Conservation (phyloP, 1,284 basidiomycete genomes). For the Tremellales sp. region DNA sequence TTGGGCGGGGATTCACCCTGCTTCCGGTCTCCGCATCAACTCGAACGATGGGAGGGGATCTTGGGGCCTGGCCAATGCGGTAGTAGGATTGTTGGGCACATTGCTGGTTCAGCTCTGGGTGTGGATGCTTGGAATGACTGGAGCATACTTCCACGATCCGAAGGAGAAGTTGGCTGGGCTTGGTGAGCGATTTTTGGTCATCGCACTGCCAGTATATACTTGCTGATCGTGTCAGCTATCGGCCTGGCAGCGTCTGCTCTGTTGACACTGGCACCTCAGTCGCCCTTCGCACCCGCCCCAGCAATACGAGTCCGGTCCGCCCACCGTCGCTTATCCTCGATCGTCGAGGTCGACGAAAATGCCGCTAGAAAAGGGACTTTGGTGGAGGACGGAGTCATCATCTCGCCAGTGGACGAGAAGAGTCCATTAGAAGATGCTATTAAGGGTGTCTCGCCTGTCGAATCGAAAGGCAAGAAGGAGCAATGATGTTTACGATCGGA, state of each 20-base stretch:
- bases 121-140: conserved; percentile 72
- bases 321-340: background rate
- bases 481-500: background rate
- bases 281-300: background rate
- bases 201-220: background rate
- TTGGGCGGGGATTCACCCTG: conserved; percentile 3
- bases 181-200: conserved; percentile 51
- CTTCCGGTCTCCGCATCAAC: background rate
- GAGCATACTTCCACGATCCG: conserved; percentile 85
- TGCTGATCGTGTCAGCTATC: conserved; percentile 14
- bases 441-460: background rate
- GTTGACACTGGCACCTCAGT: conserved; percentile 11
- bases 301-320: background rate
- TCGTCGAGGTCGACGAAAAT: conserved; percentile 20
- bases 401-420: background rate
- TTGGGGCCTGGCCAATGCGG: background rate
- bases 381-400: conserved; percentile 20
- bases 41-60: background rate
- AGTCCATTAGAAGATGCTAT: background rate
- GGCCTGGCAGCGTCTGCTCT: conserved; percentile 20
- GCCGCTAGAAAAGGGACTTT: conserved; percentile 19
- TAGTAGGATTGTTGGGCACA: conserved; percentile 19
- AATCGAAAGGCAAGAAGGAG: background rate
- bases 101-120: conserved; percentile 64
- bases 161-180: conserved; percentile 82